These are phyloP conservation scores for Fagopyrum tataricum DNA, from an alignment of 148 eudicot genomes.

Conservation along the genomic window DNA sequence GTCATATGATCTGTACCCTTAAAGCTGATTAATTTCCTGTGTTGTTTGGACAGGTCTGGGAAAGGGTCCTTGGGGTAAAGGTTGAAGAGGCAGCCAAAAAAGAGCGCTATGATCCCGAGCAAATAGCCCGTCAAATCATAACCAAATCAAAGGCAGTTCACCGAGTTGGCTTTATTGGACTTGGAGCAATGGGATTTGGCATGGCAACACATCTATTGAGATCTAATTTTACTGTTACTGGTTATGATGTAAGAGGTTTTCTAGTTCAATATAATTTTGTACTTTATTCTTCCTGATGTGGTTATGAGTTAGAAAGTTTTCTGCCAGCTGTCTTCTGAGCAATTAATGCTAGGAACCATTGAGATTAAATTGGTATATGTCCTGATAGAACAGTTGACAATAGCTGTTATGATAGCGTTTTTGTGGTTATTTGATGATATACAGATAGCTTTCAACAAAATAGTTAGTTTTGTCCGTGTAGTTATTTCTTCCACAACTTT, in stretches of 20 bases:
- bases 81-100: conserved; percentile 64
- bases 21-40: conserved; percentile 1
- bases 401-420: background rate
- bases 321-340: conserved; percentile 5
- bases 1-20: conserved; percentile 11
- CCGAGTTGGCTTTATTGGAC: conserved; percentile 84
- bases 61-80: conserved; percentile 59
- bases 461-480: background rate
- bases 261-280: background rate
- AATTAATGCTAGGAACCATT: background rate
- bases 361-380: background rate
- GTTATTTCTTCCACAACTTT: background rate
- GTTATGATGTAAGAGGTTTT: conserved; percentile 64
- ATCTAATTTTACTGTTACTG: conserved; percentile 69
- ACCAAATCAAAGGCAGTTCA: conserved; percentile 40
- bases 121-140: conserved; percentile 44
- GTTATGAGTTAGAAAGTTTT: background rate
- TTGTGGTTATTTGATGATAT: background rate
- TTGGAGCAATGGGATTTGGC: conserved; percentile 99
- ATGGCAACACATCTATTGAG: conserved; percentile 92
- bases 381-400: background rate
- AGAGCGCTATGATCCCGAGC: conserved; percentile 70
- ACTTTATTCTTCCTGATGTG: background rate
- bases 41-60: conserved; percentile 57
- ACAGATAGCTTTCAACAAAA: background rate